Evolutionary conservation across 2,329 filamentous ascomycete genomes (phyloP), one percentile per base, ranked within the genome.

Genomic region (Verticillium albo-atrum): DNA sequence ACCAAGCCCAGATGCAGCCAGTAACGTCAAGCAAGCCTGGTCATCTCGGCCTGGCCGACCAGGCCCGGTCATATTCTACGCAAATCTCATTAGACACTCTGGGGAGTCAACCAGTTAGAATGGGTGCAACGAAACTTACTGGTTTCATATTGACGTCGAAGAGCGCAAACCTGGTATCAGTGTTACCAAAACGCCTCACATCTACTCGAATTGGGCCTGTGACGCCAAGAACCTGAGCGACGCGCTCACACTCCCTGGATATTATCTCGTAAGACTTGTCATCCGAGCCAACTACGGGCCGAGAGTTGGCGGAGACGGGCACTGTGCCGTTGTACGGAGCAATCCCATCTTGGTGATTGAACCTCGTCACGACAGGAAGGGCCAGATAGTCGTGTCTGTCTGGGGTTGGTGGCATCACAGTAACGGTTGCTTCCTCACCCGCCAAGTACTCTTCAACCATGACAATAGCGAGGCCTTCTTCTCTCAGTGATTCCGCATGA

Each of bases 81-180:
- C n/a, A n/a, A n/a, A 25, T 32, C 30, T 32, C 1, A 20, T 15
- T 26, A 3, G 20, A n/a, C n/a, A 23, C 17, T 3, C 15, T 52
- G 28, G 9, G n/a, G n/a, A n/a, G n/a, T n/a, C n/a, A n/a, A n/a
- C n/a, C n/a, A n/a, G n/a, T n/a, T n/a, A n/a, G n/a, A n/a, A n/a
- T n/a, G n/a, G n/a, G n/a, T n/a, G n/a, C n/a, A n/a, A n/a, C n/a
- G n/a, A 3, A 25, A 70, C 75, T 70, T 66, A 79, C 77, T 17
- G 79, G 79, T 65, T 82, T 81, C 75, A 82, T 79, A 58, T 82
- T 82, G 14, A 82, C 71, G 66, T 82, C 78, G 62, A 82, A 82
- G 20, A 81, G 65, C 1, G 75, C 76, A 68, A 82, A 82, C 25
- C 20, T 50, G n/a, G 42, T 3, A 2, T 68, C 67, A 0, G 68